Evolutionary conservation across 441 rosid genomes (phyloP), one percentile per base, ranked within the genome.

Genomic region (Populus trichocarpa): DNA sequence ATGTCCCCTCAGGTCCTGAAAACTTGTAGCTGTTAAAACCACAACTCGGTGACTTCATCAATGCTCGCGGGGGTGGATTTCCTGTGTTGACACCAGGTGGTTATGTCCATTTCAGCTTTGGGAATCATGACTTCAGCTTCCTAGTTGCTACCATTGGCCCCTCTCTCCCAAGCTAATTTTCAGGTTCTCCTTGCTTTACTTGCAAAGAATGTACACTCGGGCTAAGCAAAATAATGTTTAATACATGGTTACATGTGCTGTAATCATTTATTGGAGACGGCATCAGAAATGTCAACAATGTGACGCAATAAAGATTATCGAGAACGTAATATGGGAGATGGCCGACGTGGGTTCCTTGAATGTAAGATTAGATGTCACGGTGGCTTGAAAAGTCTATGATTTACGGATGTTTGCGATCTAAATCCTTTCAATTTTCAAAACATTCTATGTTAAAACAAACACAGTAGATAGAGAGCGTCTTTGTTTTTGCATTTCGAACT

Each of bases 141-240:
- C 20, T 66, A 12, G n/a, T 53, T 10, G 30, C 46, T 33, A 40
- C 36, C 2, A 20, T 13, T 14, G 71, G 63, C 30, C 78, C 64
- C 33, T 70, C 78, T 10, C 32, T 4, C 5, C 3, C 1, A 42
- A 23, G 30, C 28, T 67, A n/a, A 23, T 1, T 66, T 42, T 68
- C 74, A 68, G 36, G 74, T 11, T 77, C 64, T 71, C 12, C 23
- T 77, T 77, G 72, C 46, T 25, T 25, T 28, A 30, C 50, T 28
- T 26, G 8, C 13, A 20, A 38, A 4, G 46, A 70, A 74, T 57
- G 68, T 74, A 70, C 23, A 40, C 42, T 14, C 22, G 9, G 32
- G 20, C 10, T 36, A 53, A 67, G 59, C 67, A 50, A 10, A 42
- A 70, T 16, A 72, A 72, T 69, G 75, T 72, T 71, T 70, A 35